Base-by-base conservation (phyloP, 139 green algal genomes). In the Astrephomene gubernaculifera region DNA sequence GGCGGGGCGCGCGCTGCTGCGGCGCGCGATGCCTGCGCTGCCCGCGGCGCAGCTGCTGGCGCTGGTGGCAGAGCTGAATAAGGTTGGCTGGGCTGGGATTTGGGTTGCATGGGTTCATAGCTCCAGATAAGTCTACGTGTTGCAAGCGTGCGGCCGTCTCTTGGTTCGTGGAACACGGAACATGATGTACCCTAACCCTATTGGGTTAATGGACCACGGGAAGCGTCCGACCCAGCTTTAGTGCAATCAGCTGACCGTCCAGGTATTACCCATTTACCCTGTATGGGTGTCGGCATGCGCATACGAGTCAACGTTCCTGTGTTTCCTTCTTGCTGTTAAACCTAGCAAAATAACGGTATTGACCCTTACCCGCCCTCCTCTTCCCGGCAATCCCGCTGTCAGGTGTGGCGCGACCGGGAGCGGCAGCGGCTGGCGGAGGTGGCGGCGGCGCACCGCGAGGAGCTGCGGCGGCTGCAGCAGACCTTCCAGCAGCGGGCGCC, bases 321-420 rank as follows among this genome's bases (percentile, higher is more conserved):
- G n/a, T n/a, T n/a, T n/a, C n/a, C n/a, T n/a, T n/a, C n/a, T n/a
- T n/a, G n/a, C n/a, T n/a, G n/a, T n/a, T n/a, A n/a, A n/a, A n/a
- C n/a, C n/a, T n/a, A n/a, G n/a, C 12, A 57, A 17, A 57, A 17
- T 57, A 17, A 17, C 49, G 49, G 49, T 17, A 57, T 12, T 12
- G 49, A 17, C n/a, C 49, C 49, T 57, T 17, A 57, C 12, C 49
- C 49, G 12, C 49, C 49, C 49, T 25, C 49, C 49, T 17, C 49
- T 25, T 57, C 49, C 49, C 49, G 49, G 12, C 12, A 12, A 17
- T 65, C 22, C 54, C 22, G 14, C 9, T 29, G 6, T 22, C 60
- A 85, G 79, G 64, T 85, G 9, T 85, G 79, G 79, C 79, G 79
- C 35, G 64, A 85, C 44, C 79, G 79, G 22, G 79, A 85, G 79